A percentile compares a stretch with the other conserved stretches of the same genome.
Evolutionary conservation across 108 stramenopile species (phyloP).

Genomic region (Aurantiochytrium sp.): DNA sequence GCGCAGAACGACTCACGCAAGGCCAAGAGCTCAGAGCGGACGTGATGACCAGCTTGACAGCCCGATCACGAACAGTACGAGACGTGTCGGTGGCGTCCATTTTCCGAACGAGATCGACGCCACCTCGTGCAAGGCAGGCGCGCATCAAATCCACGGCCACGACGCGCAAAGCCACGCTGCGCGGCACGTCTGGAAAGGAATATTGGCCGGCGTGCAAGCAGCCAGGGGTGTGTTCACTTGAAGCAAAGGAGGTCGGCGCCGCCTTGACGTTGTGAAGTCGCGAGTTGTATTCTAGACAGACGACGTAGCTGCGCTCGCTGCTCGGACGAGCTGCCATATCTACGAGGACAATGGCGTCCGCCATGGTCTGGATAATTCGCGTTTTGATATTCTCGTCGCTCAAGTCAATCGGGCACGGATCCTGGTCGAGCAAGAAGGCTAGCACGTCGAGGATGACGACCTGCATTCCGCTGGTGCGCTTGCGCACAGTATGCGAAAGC

Average conservation of each 20-base stretch:
- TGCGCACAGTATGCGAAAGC: background rate
- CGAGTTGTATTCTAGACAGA: background rate
- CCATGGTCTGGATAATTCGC: background rate
- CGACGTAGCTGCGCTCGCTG: background rate
- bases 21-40: conserved; percentile 3
- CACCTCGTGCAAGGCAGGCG: background rate
- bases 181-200: background rate
- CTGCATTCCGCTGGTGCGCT: background rate
- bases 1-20: background rate
- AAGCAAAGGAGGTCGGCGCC: background rate
- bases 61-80: background rate
- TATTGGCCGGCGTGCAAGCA: background rate
- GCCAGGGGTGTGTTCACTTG: background rate
- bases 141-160: background rate
- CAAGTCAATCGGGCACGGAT: background rate
- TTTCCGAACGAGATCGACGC: background rate
- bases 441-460: background rate
- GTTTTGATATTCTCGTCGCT: background rate
- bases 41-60: background rate
- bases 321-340: background rate
- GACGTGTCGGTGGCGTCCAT: background rate
- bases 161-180: background rate
- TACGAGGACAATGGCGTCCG: background rate
- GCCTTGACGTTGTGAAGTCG: background rate
- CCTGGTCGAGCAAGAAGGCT: background rate